These are phyloP conservation scores for Truncatella angustata DNA, from an alignment of 2,329 filamentous ascomycete species.

Conservation along the genomic window DNA sequence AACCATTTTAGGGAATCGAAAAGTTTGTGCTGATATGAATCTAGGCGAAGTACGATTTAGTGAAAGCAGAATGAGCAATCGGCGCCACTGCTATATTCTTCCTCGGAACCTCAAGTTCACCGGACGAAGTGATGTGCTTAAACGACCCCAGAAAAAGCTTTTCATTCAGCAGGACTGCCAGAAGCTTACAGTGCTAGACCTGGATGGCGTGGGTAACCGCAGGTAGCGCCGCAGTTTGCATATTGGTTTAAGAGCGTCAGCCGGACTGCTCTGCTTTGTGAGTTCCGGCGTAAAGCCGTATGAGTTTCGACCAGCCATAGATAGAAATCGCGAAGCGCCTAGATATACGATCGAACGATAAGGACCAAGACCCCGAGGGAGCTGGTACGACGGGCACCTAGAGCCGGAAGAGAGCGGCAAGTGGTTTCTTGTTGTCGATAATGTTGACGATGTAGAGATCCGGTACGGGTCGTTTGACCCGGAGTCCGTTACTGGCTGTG, in stretches of 20 bases:
- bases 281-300: slow-evolving; percentile 37
- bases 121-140: too few relatives aligned
- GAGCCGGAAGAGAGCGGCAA: slow-evolving; percentile 23
- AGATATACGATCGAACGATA: slow-evolving; percentile 34
- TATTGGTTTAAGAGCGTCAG: slow-evolving; percentile 32
- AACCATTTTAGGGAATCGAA: too few relatives aligned
- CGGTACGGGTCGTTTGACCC: too few relatives aligned
- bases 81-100: too few relatives aligned
- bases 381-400: slow-evolving; percentile 47
- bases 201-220: slow-evolving; percentile 40
- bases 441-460: slow-evolving; percentile 36
- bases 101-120: too few relatives aligned
- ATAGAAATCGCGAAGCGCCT: slow-evolving; percentile 30
- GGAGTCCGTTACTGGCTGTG: background rate
- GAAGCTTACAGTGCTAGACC: slow-evolving; percentile 29
- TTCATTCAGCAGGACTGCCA: too few relatives aligned
- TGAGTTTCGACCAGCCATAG: slow-evolving; percentile 38
- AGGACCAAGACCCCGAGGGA: slow-evolving; percentile 59
- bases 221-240: slow-evolving; percentile 36
- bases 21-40: too few relatives aligned
- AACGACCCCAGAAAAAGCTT: too few relatives aligned
- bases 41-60: too few relatives aligned
- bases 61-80: too few relatives aligned
- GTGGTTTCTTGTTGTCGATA: slow-evolving; percentile 42
- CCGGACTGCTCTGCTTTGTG: slow-evolving; percentile 40